Evolutionary conservation across 495 filamentous ascomycete genomes (phyloP), one percentile per base, ranked within the genome.

Genomic region (Physcia stellaris): DNA sequence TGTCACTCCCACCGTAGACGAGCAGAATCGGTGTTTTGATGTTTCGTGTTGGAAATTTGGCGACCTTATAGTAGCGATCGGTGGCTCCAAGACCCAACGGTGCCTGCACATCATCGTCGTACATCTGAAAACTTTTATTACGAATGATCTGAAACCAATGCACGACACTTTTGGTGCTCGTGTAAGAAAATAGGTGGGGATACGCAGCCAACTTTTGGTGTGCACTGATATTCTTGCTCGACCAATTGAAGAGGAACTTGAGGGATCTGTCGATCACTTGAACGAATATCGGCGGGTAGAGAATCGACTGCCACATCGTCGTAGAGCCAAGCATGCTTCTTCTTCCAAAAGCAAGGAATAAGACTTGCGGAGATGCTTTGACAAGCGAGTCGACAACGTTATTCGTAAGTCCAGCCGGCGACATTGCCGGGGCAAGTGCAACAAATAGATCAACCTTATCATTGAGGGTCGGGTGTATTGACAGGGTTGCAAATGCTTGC

Each of bases 111-210:
- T 95, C 88, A 50, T 98, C 90, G 51, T 98, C 90, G 56, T 86
- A 96, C 80, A 98, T 95, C 57, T 96, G 90, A 55, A 98, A 98
- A 22, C 71, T 81, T 46, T 82, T 79, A 51, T 86, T 94, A 32
- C 90, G 78, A 46, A 98, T 96, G 49, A 98, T 94, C 52, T 98
- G 90, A 59, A 98, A 98, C 90, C 90, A 98, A 50, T 98, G 90
- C 0, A 98, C 90, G 6, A 94, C 83, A 11, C 77, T 83, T 53
- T 98, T 98, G 41, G 86, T 93, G 52, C 82, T 88, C 1, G 90
- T 94, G 54, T 86, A 96, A 2, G 86, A 94, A 55, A 92, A 98
- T 1, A 98, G 63, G 57, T 98, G 92, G 19, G 88, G 76, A 51
- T 98, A 98, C n/a, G 86, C 86, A 19, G 90, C 90, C 4, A 96